Base-by-base conservation (phyloP, 345 rosid genomes). In the Eucalyptus guilfoylei region DNA sequence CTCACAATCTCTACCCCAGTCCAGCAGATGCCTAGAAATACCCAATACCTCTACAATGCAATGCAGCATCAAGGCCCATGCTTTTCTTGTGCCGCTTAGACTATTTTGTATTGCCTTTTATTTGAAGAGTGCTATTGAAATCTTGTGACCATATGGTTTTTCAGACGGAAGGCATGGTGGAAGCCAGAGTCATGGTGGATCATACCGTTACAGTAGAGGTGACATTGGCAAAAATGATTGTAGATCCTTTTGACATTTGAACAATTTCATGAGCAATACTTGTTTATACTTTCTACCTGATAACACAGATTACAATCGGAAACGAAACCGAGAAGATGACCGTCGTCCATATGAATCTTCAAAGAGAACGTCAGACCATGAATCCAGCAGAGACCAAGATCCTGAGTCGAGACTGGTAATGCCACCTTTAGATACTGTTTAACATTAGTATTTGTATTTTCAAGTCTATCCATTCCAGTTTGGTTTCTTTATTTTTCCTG, bases 301-400 rank as follows among this genome's bases (percentile, higher is more conserved):
- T 47, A 55, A 87, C 60, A 88, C 91, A 96, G 99, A 97, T 94
- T 94, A 93, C 64, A 93, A 94, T 87, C 94, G 98, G 50, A 97
- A 97, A 92, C 91, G 99, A 87, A 89, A 93, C 86, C 93, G 99
- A 88, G 99, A 97, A 16, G 98, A 97, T 94, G 99, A 97, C 91
- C 97, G 94, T 24, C 94, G 92, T 89, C 90, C 93, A 55, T 96
- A 91, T 1, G 97, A 94, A 45, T 80, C 94, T 89, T 92, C 98
- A 67, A 97, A 95, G 92, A 95, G 99, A 92, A 90, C 86, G 40
- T 72, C 93, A 42, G 97, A 97, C 89, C 92, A 95, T 88, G 99
- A 97, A 87, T 92, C 94, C 49, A 90, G 96, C 67, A 94, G 94
- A 92, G 91, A 93, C 89, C 86, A 93, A 64, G 98, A 96, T 93